Base-by-base conservation (phyloP, 169 alveolate genomes). In the Plasmodium coatneyi region DNA sequence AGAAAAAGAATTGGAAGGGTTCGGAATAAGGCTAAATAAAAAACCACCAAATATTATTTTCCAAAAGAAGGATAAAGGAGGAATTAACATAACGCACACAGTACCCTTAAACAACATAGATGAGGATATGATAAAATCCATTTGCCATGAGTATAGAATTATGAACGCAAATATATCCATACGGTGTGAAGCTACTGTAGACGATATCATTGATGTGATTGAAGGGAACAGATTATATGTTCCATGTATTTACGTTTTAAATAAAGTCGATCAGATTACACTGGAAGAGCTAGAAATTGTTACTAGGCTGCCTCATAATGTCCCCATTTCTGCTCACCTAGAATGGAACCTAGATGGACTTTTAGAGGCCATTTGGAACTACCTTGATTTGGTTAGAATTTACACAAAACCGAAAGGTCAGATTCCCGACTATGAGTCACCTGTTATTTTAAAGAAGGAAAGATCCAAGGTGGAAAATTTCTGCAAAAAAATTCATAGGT, bases 331-430 rank as follows among this genome's bases (percentile, higher is more conserved):
- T 14, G 99, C 99, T 19, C 96, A 96, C 76, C 92, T 93, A 83
- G 97, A 96, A 96, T 99, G 99, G 99, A 99, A 99, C 93, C 96
- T 99, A 79, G 99, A 99, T 95, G 99, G 98, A 34, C 95, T 99
- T 34, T 95, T 98, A 71, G 99, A 99, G 84, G 97, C 98, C 76
- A 98, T 99, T 34, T 99, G 99, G 99, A 98, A 98, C 95, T 97
- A 98, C 81, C 94, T 99, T 80, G 99, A 98, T 95, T 92, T 99
- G 34, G 97, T 99, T 74, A 97, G 99, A 82, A 97, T 99, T 25
- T 99, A 99, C 96, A 99, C 99, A n/a, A 99, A 99, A 95, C 99
- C 99, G 39, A 98, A 98, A 95, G 99, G 99, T 30, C 98, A 97
- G 81, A 97, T 97, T 25, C 99, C 99, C 2, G 99, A 99, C 93